Evolutionary conservation across 2,329 filamentous ascomycete species (phyloP).

Genomic region (Rhytidhysteron rufulum): DNA sequence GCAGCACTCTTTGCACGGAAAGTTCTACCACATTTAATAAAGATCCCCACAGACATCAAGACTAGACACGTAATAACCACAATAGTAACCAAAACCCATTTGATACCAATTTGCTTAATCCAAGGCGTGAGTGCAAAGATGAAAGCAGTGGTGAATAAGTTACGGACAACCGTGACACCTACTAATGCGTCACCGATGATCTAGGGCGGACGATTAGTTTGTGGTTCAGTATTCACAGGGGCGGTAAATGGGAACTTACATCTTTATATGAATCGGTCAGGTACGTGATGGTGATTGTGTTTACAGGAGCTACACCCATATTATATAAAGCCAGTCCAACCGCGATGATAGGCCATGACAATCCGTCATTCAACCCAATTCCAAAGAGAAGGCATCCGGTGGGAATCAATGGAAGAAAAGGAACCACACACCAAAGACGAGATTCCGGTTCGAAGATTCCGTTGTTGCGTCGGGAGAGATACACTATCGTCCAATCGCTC

Average conservation of each 20-base stretch:
- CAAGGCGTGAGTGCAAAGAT: slow-evolving; percentile 46
- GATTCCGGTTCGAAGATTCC: slow-evolving; percentile 46
- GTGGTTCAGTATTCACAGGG: too few relatives aligned
- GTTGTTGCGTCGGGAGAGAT: slow-evolving; percentile 31
- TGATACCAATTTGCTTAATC: slow-evolving; percentile 35
- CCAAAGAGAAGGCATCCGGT: slow-evolving; percentile 40
- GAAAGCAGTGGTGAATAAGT: slow-evolving; percentile 41
- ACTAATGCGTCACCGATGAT: slow-evolving; percentile 48
- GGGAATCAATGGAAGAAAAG: slow-evolving; percentile 28
- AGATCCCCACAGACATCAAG: too few relatives aligned
- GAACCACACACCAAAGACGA: slow-evolving; percentile 38
- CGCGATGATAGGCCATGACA: slow-evolving; percentile 26
- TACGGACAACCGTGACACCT: slow-evolving; percentile 44
- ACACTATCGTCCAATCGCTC: slow-evolving; percentile 36
- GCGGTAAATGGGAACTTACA: too few relatives aligned
- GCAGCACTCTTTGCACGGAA: too few relatives aligned
- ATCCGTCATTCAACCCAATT: slow-evolving; percentile 21
- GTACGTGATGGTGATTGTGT: slow-evolving; percentile 38
- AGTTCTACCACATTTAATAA: too few relatives aligned
- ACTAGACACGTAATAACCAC: slow-evolving; percentile 31
- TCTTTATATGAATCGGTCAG: slow-evolving; percentile 32
- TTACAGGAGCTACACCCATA: slow-evolving; percentile 33
- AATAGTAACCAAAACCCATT: slow-evolving; percentile 41
- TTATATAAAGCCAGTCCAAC: slow-evolving; percentile 37
- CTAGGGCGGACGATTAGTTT: too few relatives aligned